These are phyloP conservation scores for Fusarium bulbicola DNA, from an alignment of 2,329 filamentous ascomycete species.

Conservation along the genomic window DNA sequence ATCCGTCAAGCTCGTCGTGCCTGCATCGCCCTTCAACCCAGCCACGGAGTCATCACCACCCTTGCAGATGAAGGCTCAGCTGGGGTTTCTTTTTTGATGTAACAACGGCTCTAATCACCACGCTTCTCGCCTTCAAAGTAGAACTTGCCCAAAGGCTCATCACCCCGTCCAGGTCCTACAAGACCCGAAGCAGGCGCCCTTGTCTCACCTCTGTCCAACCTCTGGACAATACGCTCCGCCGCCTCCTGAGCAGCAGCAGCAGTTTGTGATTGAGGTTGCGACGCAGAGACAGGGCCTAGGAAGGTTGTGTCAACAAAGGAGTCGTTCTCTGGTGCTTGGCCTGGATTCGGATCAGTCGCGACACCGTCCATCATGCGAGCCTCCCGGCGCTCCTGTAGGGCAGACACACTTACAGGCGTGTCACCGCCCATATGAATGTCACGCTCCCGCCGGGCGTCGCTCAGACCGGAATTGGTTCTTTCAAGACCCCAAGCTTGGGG, in stretches of 20 bases:
- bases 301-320: conserved; percentile 72
- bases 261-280: conserved; percentile 38
- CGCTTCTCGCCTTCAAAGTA: conserved; percentile 63
- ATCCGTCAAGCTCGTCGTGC: not conserved
- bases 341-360: conserved; percentile 62
- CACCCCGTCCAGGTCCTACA: conserved; percentile 55
- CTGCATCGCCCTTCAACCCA: not conserved
- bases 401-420: conserved; percentile 56
- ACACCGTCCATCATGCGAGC: conserved; percentile 75
- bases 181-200: conserved; percentile 50
- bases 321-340: conserved; percentile 60
- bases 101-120: conserved; percentile 14
- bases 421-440: conserved; percentile 49
- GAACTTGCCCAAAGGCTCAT: conserved; percentile 63
- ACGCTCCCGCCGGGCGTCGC: conserved; percentile 54
- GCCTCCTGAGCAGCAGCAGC: conserved; percentile 55
- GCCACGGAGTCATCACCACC: not conserved
- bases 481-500: conserved; percentile 58
- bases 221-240: conserved; percentile 71
- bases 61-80: not conserved
- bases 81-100: not conserved
- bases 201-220: conserved; percentile 62
- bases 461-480: conserved; percentile 61
- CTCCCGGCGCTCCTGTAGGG: conserved; percentile 64
- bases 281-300: conserved; percentile 62